Evolutionary conservation across 495 filamentous ascomycete genomes (phyloP), one percentile per base, ranked within the genome.

Genomic region (Penicillium odoratum): DNA sequence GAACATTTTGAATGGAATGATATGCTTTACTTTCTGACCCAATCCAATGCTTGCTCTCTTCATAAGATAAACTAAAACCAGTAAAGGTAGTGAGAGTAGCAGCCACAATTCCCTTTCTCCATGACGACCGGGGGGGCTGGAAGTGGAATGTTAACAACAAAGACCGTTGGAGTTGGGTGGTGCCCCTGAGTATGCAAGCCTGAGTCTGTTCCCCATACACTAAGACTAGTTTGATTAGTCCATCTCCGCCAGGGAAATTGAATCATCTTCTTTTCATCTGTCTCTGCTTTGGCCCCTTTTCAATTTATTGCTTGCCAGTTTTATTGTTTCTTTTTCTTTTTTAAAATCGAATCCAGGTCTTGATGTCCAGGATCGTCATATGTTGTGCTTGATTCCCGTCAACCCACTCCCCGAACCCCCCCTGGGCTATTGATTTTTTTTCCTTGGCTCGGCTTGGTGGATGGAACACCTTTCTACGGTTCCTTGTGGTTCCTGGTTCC

Each of bases 401-500:
- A 51, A 44, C 29, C 53, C 29, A 44, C 48, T 21, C 21, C 21
- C 21, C 30, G 40, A 30, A 36, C 61, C 21, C 21, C 21, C 61
- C 54, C 54, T 64, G 59, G 51, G 44, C 33, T 31, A 33, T 38
- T 16, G 10, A 28, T 63, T 60, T 59, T 57, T 60, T 67, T 61
- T 54, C 25, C 33, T 38, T 51, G 15, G 7, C 54, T 43, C 52
- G 60, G 45, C 50, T 55, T 56, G 21, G 58, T 67, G 65, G 42
- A 68, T 68, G 63, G 57, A 46, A 60, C 55, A 57, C 52, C 51
- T 54, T 56, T 62, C 56, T 36, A 58, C 60, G 56, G 63, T 66
- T 68, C 63, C 53, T 49, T 44, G 60, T 59, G 63, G 64, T 67
- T 57, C 64, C 64, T 64, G 64, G 61, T 69, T 67, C 64, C 57